Conservation (phyloP, 2,329 filamentous ascomycete genomes). For the Cordyceps cicadae region DNA sequence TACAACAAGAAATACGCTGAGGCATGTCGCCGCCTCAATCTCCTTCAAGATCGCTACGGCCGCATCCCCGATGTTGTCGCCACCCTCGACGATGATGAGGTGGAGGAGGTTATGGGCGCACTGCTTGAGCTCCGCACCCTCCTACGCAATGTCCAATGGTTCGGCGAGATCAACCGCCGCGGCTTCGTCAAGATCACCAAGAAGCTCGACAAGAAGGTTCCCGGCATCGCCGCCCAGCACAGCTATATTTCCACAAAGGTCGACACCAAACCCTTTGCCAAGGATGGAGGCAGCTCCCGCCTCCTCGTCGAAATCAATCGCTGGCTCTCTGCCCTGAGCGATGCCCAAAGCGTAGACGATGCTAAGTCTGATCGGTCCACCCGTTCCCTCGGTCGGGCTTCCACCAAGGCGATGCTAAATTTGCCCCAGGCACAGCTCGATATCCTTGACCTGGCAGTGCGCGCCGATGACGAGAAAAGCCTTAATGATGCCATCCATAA, state of each 20-base stretch:
- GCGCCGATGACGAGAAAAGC: conserved; percentile 53
- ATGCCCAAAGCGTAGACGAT: conserved; percentile 70
- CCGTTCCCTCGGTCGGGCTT: conserved; percentile 67
- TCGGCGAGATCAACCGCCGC: conserved; percentile 89
- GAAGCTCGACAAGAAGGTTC: conserved; percentile 93
- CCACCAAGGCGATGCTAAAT: conserved; percentile 66
- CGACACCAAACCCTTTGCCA: conserved; percentile 79
- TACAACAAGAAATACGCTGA: conserved; percentile 95
- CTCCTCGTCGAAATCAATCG: conserved; percentile 66
- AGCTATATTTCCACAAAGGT: conserved; percentile 87
- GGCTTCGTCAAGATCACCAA: conserved; percentile 99
- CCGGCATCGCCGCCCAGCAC: conserved; percentile 66
- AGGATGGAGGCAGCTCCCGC: conserved; percentile 47
- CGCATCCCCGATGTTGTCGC: conserved; percentile 59
- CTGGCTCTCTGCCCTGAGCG: conserved; percentile 77
- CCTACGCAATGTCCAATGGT: conserved; percentile 90
- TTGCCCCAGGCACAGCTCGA: conserved; percentile 63
- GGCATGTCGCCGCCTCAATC: conserved; percentile 70
- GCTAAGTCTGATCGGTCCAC: conserved; percentile 64
- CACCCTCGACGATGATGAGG: conserved; percentile 76
- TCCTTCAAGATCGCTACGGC: conserved; percentile 84
- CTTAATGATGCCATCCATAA: conserved; percentile 51
- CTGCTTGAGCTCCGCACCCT: conserved; percentile 81
- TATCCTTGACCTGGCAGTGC: conserved; percentile 62
- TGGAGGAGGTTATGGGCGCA: conserved; percentile 83